Evolutionary conservation across 2,329 filamentous ascomycete genomes (phyloP).

Genomic region (Plectosphaerella sp.): DNA sequence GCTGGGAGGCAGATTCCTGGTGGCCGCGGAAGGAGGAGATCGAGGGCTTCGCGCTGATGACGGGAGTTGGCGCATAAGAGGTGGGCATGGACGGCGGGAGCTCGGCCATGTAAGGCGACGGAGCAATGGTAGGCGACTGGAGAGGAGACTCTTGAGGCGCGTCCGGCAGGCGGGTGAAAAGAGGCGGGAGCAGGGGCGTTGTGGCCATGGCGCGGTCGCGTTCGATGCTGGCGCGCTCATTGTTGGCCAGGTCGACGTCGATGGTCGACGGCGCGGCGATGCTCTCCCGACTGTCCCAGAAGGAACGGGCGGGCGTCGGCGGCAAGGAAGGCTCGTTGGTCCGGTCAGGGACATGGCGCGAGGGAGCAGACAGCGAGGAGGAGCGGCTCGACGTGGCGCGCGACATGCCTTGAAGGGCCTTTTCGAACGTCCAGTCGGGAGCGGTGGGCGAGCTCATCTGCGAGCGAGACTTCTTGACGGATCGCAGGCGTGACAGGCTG

Average conservation of each 20-base stretch:
- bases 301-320: conserved; percentile 59
- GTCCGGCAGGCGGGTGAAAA: conserved; percentile 58
- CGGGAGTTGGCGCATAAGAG: conserved; percentile 10
- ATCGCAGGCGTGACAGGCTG: conserved; percentile 46
- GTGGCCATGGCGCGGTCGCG: conserved; percentile 61
- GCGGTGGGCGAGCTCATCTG: conserved; percentile 53
- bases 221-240: conserved; percentile 44
- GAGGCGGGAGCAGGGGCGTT: conserved; percentile 80
- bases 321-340: conserved; percentile 49
- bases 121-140: conserved; percentile 76
- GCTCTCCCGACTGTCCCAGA: conserved; percentile 56
- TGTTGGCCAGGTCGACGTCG: conserved; percentile 49
- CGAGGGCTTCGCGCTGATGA: conserved; percentile 71
- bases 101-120: conserved; percentile 38
- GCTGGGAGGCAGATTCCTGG: conserved; percentile 43
- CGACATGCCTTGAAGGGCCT: conserved; percentile 56
- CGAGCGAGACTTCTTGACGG: conserved; percentile 36
- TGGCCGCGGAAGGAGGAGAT: conserved; percentile 66
- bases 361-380: conserved; percentile 67
- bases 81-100: conserved; percentile 35
- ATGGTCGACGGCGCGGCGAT: conserved; percentile 42
- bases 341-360: conserved; percentile 39
- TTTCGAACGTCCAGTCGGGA: conserved; percentile 81
- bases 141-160: conserved; percentile 70
- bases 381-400: conserved; percentile 69